Percentiles rank a stretch among this genome's conserved stretches.
These are phyloP conservation scores for Rhododendron henanense DNA, from an alignment of 148 eudicot genomes.

Conservation along the genomic window DNA sequence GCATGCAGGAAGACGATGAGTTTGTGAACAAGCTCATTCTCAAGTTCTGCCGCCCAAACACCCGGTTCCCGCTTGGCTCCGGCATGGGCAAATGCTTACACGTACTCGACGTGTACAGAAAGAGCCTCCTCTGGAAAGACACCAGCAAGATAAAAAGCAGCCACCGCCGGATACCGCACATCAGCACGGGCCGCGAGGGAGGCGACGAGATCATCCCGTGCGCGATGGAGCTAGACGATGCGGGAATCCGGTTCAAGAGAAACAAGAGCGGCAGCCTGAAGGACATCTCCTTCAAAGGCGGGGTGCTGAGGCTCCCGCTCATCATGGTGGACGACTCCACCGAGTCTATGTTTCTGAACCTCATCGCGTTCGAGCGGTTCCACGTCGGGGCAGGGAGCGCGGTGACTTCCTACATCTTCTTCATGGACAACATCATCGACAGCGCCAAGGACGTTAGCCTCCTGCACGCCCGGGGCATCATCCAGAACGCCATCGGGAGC, in stretches of 20 bases:
- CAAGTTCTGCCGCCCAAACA: slow-evolving; percentile 15
- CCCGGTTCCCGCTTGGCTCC: not conserved
- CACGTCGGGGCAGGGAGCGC: not conserved
- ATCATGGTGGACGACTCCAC: not conserved
- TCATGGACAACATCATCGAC: not conserved
- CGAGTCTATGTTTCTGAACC: not conserved
- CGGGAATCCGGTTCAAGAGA: slow-evolving; percentile 13
- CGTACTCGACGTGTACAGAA: slow-evolving; percentile 29
- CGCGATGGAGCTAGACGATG: slow-evolving; percentile 39
- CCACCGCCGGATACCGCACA: too few species aligned
- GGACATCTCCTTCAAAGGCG: not conserved
- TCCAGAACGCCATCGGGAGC: not conserved
- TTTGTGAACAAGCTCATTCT: slow-evolving; percentile 22
- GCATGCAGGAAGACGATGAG: slow-evolving; percentile 23
- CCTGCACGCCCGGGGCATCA: not conserved
- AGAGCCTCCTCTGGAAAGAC: slow-evolving; percentile 23
- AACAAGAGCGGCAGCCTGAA: not conserved
- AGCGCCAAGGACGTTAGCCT: not conserved
- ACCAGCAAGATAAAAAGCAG: not conserved
- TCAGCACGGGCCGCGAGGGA: not conserved
- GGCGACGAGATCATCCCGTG: slow-evolving; percentile 31
- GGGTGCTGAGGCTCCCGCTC: not conserved
- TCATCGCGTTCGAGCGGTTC: not conserved
- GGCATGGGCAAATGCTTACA: slow-evolving; percentile 26
- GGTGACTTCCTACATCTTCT: not conserved